Percentiles rank a stretch among this genome's conserved stretches.
Conservation (phyloP, 495 filamentous ascomycete genomes). For the Penicillium steckii region DNA sequence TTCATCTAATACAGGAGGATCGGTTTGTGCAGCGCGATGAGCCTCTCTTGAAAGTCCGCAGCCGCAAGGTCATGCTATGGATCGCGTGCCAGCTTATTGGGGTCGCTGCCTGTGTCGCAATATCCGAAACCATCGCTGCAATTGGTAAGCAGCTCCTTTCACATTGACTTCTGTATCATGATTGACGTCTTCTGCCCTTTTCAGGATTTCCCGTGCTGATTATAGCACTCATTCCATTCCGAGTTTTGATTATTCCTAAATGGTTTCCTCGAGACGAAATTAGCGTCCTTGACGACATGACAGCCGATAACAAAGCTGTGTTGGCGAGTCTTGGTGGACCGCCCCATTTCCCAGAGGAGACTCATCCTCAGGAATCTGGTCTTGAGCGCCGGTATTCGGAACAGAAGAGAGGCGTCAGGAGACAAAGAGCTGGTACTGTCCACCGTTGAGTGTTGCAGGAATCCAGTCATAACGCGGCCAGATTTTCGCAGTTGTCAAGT, state of each 20-base stretch:
- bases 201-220: slow-evolving; percentile 72
- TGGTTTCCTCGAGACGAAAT: slow-evolving; percentile 65
- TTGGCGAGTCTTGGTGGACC: slow-evolving; percentile 68
- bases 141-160: slow-evolving; percentile 49
- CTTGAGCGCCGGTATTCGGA: slow-evolving; percentile 14
- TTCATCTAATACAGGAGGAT: slow-evolving; percentile 63
- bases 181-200: neutral
- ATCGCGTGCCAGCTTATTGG: slow-evolving; percentile 64
- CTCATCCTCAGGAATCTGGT: slow-evolving; percentile 9
- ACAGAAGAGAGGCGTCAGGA: slow-evolving; percentile 13
- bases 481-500: neutral
- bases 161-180: neutral
- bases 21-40: slow-evolving; percentile 56
- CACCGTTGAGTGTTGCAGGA: slow-evolving; percentile 3
- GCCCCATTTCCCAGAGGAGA: slow-evolving; percentile 40
- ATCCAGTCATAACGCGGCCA: neutral
- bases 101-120: slow-evolving; percentile 76
- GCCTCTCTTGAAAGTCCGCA: slow-evolving; percentile 54
- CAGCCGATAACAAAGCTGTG: slow-evolving; percentile 68
- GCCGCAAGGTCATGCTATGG: slow-evolving; percentile 64
- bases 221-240: slow-evolving; percentile 66
- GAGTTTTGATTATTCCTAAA: slow-evolving; percentile 62
- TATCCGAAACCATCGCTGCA: slow-evolving; percentile 85
- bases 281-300: slow-evolving; percentile 48
- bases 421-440: slow-evolving; percentile 13